phyloP scores from a whole-genome alignment of 2,329 filamentous ascomycete species.

The Paecilomyces formosus region DNA sequence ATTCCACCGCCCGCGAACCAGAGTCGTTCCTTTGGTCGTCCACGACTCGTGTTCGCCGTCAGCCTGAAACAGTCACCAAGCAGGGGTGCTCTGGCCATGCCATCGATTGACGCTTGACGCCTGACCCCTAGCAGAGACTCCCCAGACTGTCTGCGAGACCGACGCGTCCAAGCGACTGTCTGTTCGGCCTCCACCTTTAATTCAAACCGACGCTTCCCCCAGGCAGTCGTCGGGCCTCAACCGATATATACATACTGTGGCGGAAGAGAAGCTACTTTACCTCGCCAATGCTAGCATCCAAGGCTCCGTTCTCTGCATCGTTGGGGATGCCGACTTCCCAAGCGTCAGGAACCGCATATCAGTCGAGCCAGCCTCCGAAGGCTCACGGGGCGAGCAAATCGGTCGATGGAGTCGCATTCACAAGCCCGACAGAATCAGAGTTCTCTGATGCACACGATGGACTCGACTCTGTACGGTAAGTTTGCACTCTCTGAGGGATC shows the following conservation, averaged over 20 bases:
- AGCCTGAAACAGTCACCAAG: background rate
- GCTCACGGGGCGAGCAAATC: constrained; percentile 18
- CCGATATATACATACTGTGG: background rate
- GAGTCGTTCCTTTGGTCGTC: background rate
- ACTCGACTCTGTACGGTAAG: constrained; percentile 64
- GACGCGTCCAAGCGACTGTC: background rate
- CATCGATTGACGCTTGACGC: background rate
- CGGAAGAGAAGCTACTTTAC: background rate
- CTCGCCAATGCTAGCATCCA: constrained; percentile 34
- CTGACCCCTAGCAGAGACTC: background rate
- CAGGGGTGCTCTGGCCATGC: constrained; percentile 1
- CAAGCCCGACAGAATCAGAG: constrained; percentile 84
- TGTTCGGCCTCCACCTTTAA: background rate
- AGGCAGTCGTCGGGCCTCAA: background rate
- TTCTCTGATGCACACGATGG: constrained; percentile 73
- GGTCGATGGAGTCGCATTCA: constrained; percentile 44
- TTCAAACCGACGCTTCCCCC: background rate
- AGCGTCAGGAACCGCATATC: constrained; percentile 25
- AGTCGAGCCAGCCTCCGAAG: constrained; percentile 21
- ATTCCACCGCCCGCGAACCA: background rate
- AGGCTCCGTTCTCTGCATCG: constrained; percentile 28
- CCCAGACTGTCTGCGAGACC: background rate
- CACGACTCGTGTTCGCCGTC: background rate
- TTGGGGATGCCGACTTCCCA: constrained; percentile 26
- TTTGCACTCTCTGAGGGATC: background rate